phyloP scores from a whole-genome alignment of 75 land plant species.

The Selaginella tamariscina region DNA sequence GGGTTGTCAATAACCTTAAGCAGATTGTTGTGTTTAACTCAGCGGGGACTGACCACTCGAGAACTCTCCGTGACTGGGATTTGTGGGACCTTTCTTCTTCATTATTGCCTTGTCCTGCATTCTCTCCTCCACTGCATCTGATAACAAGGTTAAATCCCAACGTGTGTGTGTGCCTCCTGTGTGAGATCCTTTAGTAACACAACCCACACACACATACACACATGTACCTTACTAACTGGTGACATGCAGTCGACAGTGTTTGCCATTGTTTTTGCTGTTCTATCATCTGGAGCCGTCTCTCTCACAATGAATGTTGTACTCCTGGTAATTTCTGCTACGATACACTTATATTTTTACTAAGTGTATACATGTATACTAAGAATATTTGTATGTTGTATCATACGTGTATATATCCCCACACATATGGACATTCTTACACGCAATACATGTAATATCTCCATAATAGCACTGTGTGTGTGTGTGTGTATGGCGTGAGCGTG shows the following conservation, averaged over 20 bases:
- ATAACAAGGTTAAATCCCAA: background rate
- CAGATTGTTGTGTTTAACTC: background rate
- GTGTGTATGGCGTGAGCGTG: too few species aligned
- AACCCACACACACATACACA: too few species aligned
- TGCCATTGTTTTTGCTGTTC: constrained; percentile 8
- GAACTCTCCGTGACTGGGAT: background rate
- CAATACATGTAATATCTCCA: too few species aligned
- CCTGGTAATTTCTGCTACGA: background rate
- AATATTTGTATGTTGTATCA: too few species aligned
- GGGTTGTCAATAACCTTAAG: background rate
- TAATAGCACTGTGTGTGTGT: too few species aligned
- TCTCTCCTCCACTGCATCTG: background rate
- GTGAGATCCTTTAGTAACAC: too few species aligned
- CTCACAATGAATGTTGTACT: constrained; percentile 8
- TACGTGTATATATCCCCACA: too few species aligned
- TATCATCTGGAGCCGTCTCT: constrained; percentile 5
- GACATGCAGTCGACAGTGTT: constrained; percentile 8
- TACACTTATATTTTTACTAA: background rate
- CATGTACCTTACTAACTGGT: background rate
- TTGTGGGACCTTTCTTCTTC: background rate
- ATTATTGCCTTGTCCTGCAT: background rate
- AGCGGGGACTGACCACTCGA: background rate
- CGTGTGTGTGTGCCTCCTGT: too few species aligned
- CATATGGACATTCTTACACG: too few species aligned
- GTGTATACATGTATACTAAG: too few species aligned